Percentiles rank a stretch among this genome's conserved stretches.
Conservation (phyloP, 2,329 filamentous ascomycete genomes). For the Exophiala viscosa region DNA sequence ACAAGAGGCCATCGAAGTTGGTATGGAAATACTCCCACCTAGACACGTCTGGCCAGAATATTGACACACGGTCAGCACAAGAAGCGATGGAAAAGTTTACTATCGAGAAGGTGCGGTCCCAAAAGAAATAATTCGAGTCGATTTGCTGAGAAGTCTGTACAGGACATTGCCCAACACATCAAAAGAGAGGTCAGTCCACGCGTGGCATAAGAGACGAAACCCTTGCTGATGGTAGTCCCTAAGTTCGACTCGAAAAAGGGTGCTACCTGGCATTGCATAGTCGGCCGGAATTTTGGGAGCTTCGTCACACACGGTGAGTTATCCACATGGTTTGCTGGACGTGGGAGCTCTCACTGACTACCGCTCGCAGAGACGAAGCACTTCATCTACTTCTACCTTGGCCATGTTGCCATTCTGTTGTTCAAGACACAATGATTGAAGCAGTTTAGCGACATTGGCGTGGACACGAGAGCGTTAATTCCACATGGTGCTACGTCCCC, state of each 20-base stretch:
- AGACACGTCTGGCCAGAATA: background rate
- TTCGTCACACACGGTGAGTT: conserved; percentile 89
- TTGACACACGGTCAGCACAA: conserved; percentile 50
- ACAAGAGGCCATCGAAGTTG: conserved; percentile 88
- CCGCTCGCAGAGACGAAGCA: conserved; percentile 81
- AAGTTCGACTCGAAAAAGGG: conserved; percentile 97
- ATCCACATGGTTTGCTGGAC: background rate
- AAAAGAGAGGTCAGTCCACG: conserved; percentile 71
- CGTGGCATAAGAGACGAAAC: background rate
- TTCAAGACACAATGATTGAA: conserved; percentile 86
- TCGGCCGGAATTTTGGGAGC: conserved; percentile 96
- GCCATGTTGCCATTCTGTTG: conserved; percentile 93
- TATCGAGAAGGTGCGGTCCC: conserved; percentile 61
- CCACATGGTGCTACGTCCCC: background rate
- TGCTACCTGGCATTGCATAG: conserved; percentile 98
- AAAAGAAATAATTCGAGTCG: background rate
- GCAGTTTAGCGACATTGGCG: background rate
- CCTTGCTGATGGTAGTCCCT: too few relatives aligned
- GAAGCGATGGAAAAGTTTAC: conserved; percentile 69
- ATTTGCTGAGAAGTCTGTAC: conserved; percentile 5
- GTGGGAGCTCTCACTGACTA: background rate
- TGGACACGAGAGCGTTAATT: background rate
- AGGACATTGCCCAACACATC: conserved; percentile 95
- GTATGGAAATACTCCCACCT: conserved; percentile 54
- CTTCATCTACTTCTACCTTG: conserved; percentile 99